phyloP scores from a whole-genome alignment of 2,329 filamentous ascomycete genomes.

The Endoconidiophora polonica region DNA sequence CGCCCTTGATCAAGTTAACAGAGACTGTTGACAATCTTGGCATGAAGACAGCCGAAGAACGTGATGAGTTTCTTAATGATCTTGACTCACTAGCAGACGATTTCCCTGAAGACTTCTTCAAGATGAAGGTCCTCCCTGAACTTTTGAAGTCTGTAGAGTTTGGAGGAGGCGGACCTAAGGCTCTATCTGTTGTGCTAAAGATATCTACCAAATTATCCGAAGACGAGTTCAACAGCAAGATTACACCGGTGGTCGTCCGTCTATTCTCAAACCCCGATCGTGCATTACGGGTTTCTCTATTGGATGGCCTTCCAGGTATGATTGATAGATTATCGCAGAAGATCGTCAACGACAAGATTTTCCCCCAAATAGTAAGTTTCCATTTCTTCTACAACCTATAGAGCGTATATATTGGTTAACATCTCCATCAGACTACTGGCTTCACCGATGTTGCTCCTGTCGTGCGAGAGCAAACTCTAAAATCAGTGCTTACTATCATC shows the following conservation, averaged over 20 bases:
- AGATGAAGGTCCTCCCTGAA: slow-evolving; percentile 88
- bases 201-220: slow-evolving; percentile 73
- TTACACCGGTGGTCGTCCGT: slow-evolving; percentile 74
- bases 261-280: slow-evolving; percentile 84
- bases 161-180: slow-evolving; percentile 84
- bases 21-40: slow-evolving; percentile 87
- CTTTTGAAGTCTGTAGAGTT: slow-evolving; percentile 98
- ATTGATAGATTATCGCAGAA: slow-evolving; percentile 81
- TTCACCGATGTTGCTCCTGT: slow-evolving; percentile 86
- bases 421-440: slow-evolving; percentile 51
- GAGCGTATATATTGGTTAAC: background rate
- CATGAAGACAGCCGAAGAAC: slow-evolving; percentile 68
- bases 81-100: slow-evolving; percentile 78
- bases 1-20: slow-evolving; percentile 75
- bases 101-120: slow-evolving; percentile 96
- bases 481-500: slow-evolving; percentile 77
- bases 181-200: slow-evolving; percentile 75
- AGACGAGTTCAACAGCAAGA: slow-evolving; percentile 73
- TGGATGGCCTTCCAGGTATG: slow-evolving; percentile 80
- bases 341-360: slow-evolving; percentile 89
- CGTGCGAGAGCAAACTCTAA: slow-evolving; percentile 88
- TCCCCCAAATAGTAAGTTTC: slow-evolving; percentile 62
- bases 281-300: slow-evolving; percentile 73
- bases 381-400: background rate
- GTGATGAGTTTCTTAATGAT: slow-evolving; percentile 68